Evolutionary conservation across 2,329 filamentous ascomycete species (phyloP).

Genomic region (Xylaria sp.): DNA sequence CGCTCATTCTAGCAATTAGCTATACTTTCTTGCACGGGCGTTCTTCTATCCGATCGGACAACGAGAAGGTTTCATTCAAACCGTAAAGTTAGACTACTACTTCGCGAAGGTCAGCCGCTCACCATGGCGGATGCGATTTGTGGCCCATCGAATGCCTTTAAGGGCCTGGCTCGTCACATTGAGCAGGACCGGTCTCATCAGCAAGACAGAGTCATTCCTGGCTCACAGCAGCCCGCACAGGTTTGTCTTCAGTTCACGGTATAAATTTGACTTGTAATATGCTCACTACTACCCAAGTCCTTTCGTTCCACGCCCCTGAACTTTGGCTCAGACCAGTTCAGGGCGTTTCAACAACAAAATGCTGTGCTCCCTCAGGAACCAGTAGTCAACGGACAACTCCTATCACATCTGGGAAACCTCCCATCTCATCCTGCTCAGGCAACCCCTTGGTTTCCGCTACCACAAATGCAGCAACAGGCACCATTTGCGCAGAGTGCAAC

Average conservation of each 20-base stretch:
- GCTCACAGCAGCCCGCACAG: constrained; percentile 33
- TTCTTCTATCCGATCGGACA: background rate
- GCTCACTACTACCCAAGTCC: constrained; percentile 32
- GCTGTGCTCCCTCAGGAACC: constrained; percentile 28
- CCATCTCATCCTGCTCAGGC: constrained; percentile 4
- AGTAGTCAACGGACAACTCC: background rate
- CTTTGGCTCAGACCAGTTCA: constrained; percentile 33
- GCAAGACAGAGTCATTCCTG: constrained; percentile 69
- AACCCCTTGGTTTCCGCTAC: background rate
- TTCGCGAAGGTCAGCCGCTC: constrained; percentile 14
- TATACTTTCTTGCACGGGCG: background rate
- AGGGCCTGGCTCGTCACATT: constrained; percentile 76
- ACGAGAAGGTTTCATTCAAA: background rate
- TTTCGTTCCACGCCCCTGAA: constrained; percentile 39
- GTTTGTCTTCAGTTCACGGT: constrained; percentile 32
- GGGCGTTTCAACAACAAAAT: constrained; percentile 35
- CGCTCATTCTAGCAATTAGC: background rate
- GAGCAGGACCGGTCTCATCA: constrained; percentile 75
- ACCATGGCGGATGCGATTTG: constrained; percentile 63
- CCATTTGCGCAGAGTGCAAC: background rate
- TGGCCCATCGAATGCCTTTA: constrained; percentile 78
- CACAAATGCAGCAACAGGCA: constrained; percentile 3
- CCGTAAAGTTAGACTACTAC: background rate
- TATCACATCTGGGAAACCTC: background rate
- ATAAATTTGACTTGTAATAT: background rate